These are phyloP conservation scores for Leccinum pallidistipes DNA, from an alignment of 1,284 basidiomycete species.

Conservation along the genomic window DNA sequence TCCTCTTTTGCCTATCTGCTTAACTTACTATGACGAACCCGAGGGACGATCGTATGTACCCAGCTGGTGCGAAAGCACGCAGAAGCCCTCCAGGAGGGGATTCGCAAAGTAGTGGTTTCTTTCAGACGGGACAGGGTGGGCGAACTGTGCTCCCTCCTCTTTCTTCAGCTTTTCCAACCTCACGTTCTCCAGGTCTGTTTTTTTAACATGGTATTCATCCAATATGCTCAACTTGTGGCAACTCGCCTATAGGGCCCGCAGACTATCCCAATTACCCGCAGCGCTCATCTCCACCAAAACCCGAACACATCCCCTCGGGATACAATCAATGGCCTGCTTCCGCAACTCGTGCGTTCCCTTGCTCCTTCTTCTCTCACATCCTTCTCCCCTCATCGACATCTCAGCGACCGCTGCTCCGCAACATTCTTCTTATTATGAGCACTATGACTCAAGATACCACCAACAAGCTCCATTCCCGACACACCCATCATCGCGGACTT, in stretches of 20 bases:
- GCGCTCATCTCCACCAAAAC: conserved; percentile 58
- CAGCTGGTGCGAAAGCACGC: conserved; percentile 54
- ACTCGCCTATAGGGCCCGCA: conserved; percentile 50
- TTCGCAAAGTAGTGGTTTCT: conserved; percentile 61
- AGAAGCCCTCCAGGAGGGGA: conserved; percentile 59
- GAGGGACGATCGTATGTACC: conserved; percentile 61
- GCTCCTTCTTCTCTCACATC: background rate
- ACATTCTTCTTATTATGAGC: conserved; percentile 52
- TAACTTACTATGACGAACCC: conserved; percentile 63
- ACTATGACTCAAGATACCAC: conserved; percentile 56
- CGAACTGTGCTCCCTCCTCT: conserved; percentile 83
- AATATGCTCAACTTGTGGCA: conserved; percentile 54
- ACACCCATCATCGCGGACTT: conserved; percentile 46
- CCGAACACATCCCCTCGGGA: conserved; percentile 50
- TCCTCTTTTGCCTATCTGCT: conserved; percentile 45
- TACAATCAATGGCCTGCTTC: conserved; percentile 55
- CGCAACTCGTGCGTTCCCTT: conserved; percentile 42
- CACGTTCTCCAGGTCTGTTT: conserved; percentile 84
- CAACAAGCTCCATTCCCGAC: conserved; percentile 44
- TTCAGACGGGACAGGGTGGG: conserved; percentile 79
- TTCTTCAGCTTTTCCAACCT: conserved; percentile 78
- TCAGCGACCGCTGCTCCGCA: conserved; percentile 42
- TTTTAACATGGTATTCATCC: conserved; percentile 49
- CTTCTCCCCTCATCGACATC: conserved; percentile 8
- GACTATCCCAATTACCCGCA: conserved; percentile 60